Conservation (phyloP, 208 protist genomes). For the Trypanosoma caninum region DNA sequence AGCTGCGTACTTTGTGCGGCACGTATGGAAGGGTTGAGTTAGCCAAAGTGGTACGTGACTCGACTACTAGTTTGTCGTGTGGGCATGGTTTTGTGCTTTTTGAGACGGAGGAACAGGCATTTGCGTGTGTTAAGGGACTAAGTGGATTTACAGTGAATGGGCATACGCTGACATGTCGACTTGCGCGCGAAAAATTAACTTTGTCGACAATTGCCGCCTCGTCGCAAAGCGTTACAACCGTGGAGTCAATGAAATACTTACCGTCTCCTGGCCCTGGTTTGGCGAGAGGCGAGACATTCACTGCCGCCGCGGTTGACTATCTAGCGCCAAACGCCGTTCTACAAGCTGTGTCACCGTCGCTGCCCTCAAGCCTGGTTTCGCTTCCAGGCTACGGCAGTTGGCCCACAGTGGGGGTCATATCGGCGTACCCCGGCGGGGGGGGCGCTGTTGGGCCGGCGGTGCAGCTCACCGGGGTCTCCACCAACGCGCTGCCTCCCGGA, state of each 20-base stretch:
- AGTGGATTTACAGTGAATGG: constrained; percentile 14
- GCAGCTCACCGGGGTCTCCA: too few species aligned
- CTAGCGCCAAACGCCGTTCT: not conserved
- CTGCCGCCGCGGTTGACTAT: not conserved
- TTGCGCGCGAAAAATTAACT: constrained; percentile 15
- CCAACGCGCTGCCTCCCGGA: too few species aligned
- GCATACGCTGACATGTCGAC: constrained; percentile 15
- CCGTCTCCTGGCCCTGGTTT: not conserved
- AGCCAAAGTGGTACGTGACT: constrained; percentile 25
- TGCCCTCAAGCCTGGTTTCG: not conserved
- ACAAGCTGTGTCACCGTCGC: not conserved
- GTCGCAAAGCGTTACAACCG: not conserved
- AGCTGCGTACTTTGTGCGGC: constrained; percentile 21
- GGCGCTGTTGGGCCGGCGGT: too few species aligned
- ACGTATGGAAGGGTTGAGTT: constrained; percentile 22
- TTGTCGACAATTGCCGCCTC: not conserved
- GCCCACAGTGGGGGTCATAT: not conserved
- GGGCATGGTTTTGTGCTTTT: constrained; percentile 31
- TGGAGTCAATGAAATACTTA: not conserved
- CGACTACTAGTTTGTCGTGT: constrained; percentile 20
- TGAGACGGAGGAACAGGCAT: constrained; percentile 23
- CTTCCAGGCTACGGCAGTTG: constrained; percentile 10
- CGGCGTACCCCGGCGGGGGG: not conserved
- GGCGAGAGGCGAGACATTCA: not conserved
- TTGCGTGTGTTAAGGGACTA: constrained; percentile 5